These are phyloP conservation scores for Hevea brasiliensis DNA, from an alignment of 345 rosid genomes.

Conservation along the genomic window DNA sequence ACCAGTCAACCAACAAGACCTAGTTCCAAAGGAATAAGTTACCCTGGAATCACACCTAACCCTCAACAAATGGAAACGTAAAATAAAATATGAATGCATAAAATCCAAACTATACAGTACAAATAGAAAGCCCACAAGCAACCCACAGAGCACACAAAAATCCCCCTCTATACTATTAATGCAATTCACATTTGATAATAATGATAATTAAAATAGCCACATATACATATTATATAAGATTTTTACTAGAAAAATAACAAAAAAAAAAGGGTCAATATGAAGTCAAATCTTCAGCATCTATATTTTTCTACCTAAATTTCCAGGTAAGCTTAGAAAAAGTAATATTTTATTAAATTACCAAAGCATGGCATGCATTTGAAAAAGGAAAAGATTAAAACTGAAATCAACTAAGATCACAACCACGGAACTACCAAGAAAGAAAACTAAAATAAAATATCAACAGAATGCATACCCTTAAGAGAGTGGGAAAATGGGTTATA, in stretches of 20 bases:
- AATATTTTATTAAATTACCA: background rate
- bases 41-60: constrained; percentile 32
- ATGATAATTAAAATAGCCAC: background rate
- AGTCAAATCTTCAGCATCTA: background rate
- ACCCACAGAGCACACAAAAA: background rate
- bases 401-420: background rate
- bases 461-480: background rate
- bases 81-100: constrained; percentile 1
- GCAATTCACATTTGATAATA: background rate
- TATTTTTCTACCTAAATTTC: background rate
- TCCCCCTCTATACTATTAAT: background rate
- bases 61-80: constrained; percentile 17
- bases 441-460: no score
- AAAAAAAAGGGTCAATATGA: background rate
- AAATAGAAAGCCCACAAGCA: constrained; percentile 17
- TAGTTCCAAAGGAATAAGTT: constrained; percentile 20
- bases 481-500: background rate
- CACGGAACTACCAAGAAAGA: background rate
- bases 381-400: background rate
- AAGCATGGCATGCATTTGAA: background rate
- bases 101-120: constrained; percentile 11
- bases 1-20: constrained; percentile 33
- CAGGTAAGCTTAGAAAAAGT: background rate
- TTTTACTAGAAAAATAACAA: background rate
- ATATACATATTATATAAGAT: background rate